phyloP scores from a whole-genome alignment of 495 filamentous ascomycete genomes.

The Podospora anserina region DNA sequence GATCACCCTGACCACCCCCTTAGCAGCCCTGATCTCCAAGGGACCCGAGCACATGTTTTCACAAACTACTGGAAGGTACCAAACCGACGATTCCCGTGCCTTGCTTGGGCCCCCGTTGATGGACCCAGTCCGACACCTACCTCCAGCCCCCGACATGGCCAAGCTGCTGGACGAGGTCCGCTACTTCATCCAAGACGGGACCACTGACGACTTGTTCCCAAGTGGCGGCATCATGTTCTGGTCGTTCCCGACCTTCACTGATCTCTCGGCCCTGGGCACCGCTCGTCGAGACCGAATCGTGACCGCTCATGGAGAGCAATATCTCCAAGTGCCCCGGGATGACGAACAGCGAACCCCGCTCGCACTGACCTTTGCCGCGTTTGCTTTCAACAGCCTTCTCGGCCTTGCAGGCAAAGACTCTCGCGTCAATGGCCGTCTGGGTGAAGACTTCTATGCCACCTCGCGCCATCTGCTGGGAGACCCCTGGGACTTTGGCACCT shows the following conservation, averaged over 20 bases:
- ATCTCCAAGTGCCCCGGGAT: background rate
- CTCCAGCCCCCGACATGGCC: background rate
- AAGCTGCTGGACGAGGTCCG: conserved; percentile 15
- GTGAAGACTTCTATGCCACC: conserved; percentile 36
- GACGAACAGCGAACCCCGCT: background rate
- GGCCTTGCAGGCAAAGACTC: conserved; percentile 17
- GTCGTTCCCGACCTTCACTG: conserved; percentile 22
- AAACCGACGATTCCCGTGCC: conserved; percentile 42
- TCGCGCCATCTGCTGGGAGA: conserved; percentile 37
- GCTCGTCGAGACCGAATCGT: background rate
- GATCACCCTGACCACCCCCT: conserved; percentile 28
- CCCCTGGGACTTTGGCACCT: conserved; percentile 33
- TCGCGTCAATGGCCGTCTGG: conserved; percentile 21
- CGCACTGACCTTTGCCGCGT: conserved; percentile 27
- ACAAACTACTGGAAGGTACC: conserved; percentile 34
- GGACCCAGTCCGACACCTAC: conserved; percentile 29
- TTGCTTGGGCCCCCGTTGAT: conserved; percentile 24
- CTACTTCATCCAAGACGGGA: conserved; percentile 35
- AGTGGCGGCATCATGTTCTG: conserved; percentile 41
- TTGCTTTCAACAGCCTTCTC: conserved; percentile 32
- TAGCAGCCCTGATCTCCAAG: conserved; percentile 8
- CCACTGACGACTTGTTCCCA: conserved; percentile 14
- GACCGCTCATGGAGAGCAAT: background rate
- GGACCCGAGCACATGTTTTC: background rate
- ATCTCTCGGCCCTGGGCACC: background rate